Conservation (phyloP, 345 rosid genomes). For the Euphorbia peplus region DNA sequence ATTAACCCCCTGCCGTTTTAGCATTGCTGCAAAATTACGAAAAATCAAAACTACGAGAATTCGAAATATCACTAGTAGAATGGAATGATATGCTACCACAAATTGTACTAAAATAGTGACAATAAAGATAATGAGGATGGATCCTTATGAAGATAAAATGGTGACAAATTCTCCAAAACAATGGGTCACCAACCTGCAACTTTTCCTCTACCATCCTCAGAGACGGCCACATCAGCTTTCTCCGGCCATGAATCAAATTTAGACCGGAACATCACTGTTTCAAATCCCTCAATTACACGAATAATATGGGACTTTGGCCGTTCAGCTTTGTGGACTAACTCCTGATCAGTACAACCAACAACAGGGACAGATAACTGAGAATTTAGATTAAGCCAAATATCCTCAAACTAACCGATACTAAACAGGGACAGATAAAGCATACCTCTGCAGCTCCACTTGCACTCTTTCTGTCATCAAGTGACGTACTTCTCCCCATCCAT, state of each 20-base stretch:
- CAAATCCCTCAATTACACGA: constrained; percentile 94
- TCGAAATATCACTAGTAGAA: constrained; percentile 5
- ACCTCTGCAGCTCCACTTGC: constrained; percentile 88
- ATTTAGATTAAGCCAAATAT: constrained; percentile 7
- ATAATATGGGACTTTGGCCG: constrained; percentile 61
- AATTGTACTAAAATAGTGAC: neutral
- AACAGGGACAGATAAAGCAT: constrained; percentile 18
- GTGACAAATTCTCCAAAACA: constrained; percentile 9
- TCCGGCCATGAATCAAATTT: constrained; percentile 93
- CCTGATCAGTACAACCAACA: constrained; percentile 40
- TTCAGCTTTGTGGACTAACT: constrained; percentile 49
- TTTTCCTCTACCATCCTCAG: constrained; percentile 98
- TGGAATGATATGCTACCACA: neutral
- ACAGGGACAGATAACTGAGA: constrained; percentile 7
- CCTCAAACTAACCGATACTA: constrained; percentile 6
- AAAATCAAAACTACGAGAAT: constrained; percentile 14
- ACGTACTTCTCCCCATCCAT: constrained; percentile 90
- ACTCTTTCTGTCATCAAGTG: constrained; percentile 82
- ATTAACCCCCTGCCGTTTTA: constrained; percentile 89
- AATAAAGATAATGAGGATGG: neutral
- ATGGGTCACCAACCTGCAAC: constrained; percentile 71
- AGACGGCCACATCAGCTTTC: constrained; percentile 52
- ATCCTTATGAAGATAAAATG: constrained; percentile 2
- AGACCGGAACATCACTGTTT: constrained; percentile 82
- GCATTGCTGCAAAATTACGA: constrained; percentile 53